These are phyloP conservation scores for Suillus paluster DNA, from an alignment of 768 basidiomycete species.

Conservation along the genomic window DNA sequence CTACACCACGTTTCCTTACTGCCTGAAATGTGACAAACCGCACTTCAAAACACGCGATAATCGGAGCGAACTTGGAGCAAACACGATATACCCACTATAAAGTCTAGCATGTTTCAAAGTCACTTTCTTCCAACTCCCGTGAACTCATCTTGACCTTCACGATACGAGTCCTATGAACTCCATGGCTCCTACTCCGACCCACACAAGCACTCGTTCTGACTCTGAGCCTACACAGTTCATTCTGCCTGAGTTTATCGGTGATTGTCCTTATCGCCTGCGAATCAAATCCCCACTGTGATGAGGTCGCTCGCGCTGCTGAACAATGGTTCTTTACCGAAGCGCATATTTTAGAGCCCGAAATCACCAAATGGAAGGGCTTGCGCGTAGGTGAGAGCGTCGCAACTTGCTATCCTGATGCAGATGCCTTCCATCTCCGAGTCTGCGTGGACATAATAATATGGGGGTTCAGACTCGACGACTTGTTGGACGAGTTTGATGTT, in stretches of 20 bases:
- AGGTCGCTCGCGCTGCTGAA: background rate
- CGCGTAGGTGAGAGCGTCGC: constrained; percentile 59
- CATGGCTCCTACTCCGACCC: background rate
- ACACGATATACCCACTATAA: too few species aligned
- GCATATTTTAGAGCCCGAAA: constrained; percentile 27
- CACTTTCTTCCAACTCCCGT: background rate
- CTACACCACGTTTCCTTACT: too few species aligned
- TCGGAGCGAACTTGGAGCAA: too few species aligned
- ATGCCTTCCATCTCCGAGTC: constrained; percentile 62
- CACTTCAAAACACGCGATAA: too few species aligned
- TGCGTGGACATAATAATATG: constrained; percentile 68
- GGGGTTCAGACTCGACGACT: constrained; percentile 45
- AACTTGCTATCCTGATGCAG: constrained; percentile 61
- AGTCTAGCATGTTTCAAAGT: background rate
- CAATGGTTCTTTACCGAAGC: background rate
- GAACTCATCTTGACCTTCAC: background rate
- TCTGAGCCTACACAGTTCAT: background rate
- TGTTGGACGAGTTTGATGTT: constrained; percentile 21
- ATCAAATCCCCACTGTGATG: background rate
- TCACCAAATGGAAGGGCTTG: constrained; percentile 46
- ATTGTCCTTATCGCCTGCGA: background rate
- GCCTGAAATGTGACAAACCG: too few species aligned
- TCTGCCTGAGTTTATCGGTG: background rate
- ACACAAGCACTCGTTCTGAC: background rate
- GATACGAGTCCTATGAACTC: background rate